A percentile compares a stretch with the other conserved stretches of the same genome.
Conservation (phyloP, 257 asterid genomes). For the Capsicum baccatum region DNA sequence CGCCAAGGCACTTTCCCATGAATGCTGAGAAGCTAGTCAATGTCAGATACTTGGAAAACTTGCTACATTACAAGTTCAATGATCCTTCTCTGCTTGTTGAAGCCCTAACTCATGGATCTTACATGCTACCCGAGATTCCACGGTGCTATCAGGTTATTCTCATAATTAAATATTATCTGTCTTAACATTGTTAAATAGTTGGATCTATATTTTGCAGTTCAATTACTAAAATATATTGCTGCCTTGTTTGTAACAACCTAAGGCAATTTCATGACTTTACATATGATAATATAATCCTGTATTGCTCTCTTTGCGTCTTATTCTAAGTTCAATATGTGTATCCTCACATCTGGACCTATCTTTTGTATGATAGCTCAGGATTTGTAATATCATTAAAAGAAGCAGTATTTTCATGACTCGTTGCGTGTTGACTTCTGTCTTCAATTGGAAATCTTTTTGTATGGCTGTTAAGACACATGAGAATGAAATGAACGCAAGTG, state of each 20-base stretch:
- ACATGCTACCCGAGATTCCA: constrained; percentile 83
- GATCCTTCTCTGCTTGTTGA: constrained; percentile 81
- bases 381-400: not conserved
- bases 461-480: not conserved
- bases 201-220: not conserved
- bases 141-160: constrained; percentile 78
- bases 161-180: not conserved
- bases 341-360: not conserved
- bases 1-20: constrained; percentile 43
- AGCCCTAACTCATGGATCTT: constrained; percentile 92
- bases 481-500: not conserved
- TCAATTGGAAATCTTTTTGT: not conserved
- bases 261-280: not conserved
- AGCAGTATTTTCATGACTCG: not conserved
- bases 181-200: not conserved
- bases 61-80: constrained; percentile 58
- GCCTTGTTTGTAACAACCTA: not conserved
- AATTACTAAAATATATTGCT: not conserved
- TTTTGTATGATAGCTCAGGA: not conserved
- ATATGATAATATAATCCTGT: not conserved
- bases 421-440: not conserved
- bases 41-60: constrained; percentile 49
- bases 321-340: not conserved
- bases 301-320: not conserved
- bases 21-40: constrained; percentile 58